These are phyloP conservation scores for Hansenula lynferdii DNA, from an alignment of 1,139 yeast genomes.

Conservation along the genomic window DNA sequence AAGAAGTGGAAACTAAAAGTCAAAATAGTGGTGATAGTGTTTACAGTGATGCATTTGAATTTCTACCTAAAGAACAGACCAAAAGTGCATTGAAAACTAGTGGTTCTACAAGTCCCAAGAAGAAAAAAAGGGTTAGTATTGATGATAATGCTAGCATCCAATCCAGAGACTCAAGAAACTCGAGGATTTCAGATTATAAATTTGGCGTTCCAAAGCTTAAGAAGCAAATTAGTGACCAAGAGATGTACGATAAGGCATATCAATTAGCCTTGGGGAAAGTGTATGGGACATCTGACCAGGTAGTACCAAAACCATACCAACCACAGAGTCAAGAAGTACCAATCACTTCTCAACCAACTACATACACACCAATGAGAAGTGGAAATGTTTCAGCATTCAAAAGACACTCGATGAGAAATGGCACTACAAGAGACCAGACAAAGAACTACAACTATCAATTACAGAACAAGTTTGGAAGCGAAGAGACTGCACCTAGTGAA, in stretches of 20 bases:
- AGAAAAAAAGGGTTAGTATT: conserved; percentile 1
- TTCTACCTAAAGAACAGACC: conserved; percentile 8
- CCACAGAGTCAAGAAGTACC: not conserved
- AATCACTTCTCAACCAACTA: too few species aligned
- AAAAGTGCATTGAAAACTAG: too few species aligned
- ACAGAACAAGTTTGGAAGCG: not conserved
- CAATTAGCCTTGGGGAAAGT: conserved; percentile 27
- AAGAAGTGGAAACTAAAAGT: conserved; percentile 4
- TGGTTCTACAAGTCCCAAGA: conserved; percentile 2
- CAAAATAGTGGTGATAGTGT: conserved; percentile 17
- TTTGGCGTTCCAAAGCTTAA: not conserved
- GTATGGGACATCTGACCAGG: conserved; percentile 11
- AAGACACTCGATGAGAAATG: conserved; percentile 2
- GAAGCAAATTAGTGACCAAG: conserved; percentile 20
- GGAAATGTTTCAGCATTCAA: too few species aligned
- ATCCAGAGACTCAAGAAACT: not conserved
- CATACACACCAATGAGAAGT: not conserved
- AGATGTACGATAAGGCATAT: conserved; percentile 27
- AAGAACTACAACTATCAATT: not conserved
- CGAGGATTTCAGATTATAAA: not conserved
- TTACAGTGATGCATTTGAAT: conserved; percentile 21
- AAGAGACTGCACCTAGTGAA: not conserved
- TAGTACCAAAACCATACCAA: not conserved
- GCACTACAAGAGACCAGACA: not conserved
- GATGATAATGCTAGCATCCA: not conserved